Evolutionary conservation across 805 yeast species (phyloP).

Genomic region (Candida pseudofarinosa): DNA sequence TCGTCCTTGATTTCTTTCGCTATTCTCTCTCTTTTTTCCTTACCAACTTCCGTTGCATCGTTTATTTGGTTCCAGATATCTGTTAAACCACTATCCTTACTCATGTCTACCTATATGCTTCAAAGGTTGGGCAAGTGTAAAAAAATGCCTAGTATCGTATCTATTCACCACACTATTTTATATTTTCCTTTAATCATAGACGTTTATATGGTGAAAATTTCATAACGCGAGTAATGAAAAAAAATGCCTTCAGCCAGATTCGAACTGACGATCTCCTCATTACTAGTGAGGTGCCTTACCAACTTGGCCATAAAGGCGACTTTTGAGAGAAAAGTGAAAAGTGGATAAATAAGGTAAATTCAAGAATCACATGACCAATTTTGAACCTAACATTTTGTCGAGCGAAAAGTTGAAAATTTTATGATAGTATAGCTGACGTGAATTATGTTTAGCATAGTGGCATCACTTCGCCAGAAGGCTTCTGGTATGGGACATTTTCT

Average conservation of each 20-base stretch:
- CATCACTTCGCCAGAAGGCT: conserved; percentile 3
- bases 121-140: too few relatives aligned
- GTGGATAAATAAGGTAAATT: background rate
- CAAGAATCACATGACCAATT: background rate
- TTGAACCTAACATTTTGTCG: conserved; percentile 1
- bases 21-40: conserved; percentile 19
- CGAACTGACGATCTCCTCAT: conserved; percentile 40
- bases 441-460: conserved; percentile 9
- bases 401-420: conserved; percentile 1
- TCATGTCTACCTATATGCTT: background rate
- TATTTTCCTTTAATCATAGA: too few relatives aligned
- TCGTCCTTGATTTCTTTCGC: conserved; percentile 18
- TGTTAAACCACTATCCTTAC: background rate
- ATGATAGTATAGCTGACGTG: background rate
- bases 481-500: conserved; percentile 3
- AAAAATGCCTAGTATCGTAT: too few relatives aligned
- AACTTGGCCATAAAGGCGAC: conserved; percentile 34
- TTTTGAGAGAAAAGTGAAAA: background rate
- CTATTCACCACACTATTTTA: too few relatives aligned
- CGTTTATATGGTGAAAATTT: too few relatives aligned
- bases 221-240: conserved; percentile 5
- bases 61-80: conserved; percentile 24
- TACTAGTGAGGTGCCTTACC: conserved; percentile 41
- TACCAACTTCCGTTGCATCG: conserved; percentile 25
- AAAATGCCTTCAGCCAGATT: conserved; percentile 29